Conservation (phyloP, 2,329 filamentous ascomycete species). For the Calonectria pauciramosa region DNA sequence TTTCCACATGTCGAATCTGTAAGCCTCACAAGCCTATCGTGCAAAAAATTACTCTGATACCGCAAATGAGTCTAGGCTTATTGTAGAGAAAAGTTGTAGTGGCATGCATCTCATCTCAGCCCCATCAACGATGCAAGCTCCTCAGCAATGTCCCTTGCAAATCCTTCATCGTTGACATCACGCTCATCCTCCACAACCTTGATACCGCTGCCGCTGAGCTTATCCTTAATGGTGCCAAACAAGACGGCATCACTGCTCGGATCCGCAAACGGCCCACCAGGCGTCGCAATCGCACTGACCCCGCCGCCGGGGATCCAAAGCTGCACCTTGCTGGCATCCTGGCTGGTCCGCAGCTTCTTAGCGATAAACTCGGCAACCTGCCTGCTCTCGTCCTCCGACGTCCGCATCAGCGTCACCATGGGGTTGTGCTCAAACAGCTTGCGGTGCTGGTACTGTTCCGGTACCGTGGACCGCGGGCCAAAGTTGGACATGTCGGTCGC, state of each 20-base stretch:
- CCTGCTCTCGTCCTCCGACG: not conserved
- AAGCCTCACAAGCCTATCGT: not conserved
- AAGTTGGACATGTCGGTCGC: not conserved
- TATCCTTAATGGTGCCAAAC: not conserved
- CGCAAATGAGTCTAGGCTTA: not conserved
- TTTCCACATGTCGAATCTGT: not conserved
- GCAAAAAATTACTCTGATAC: too few relatives aligned
- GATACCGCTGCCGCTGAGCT: not conserved
- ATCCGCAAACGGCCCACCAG: not conserved
- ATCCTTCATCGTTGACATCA: not conserved
- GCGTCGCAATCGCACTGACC: not conserved
- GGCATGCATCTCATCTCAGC: not conserved
- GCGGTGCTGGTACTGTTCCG: constrained; percentile 2
- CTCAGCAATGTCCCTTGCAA: constrained; percentile 3
- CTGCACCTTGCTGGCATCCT: not conserved
- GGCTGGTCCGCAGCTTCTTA: not conserved
- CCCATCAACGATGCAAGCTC: not conserved
- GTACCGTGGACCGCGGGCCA: not conserved
- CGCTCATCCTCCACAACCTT: not conserved
- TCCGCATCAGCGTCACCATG: constrained; percentile 2
- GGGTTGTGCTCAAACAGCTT: constrained; percentile 11
- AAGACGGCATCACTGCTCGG: not conserved
- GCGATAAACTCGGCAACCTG: constrained; percentile 12
- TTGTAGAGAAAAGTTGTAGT: not conserved
- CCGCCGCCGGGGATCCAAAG: not conserved